Base-by-base conservation (phyloP, 1,284 basidiomycete species). In the Erythrobasidium hasegawianum region DNA sequence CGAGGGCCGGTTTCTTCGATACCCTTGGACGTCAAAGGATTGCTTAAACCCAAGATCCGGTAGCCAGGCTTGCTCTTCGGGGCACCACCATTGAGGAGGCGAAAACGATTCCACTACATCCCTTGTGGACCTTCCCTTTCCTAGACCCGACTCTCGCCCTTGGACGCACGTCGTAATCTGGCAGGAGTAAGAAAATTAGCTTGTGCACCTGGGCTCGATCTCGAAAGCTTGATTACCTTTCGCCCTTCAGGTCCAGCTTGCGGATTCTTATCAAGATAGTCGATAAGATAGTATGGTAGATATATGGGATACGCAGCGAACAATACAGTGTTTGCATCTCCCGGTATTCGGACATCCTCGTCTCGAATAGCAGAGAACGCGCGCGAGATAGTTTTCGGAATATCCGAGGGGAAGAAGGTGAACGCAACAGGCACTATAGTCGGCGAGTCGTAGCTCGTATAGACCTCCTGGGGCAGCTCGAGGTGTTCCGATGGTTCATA, bases 281-380 rank as follows among this genome's bases (percentile, higher is more conserved):
- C 61, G 3, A 64, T 41, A 5, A 64, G 41, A 49, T 64, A 64
- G 26, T 20, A 57, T 13, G 61, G 61, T 3, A 45, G 4, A 10
- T 55, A 40, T 9, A 57, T 11, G 2, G 61, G 61, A 39, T 40
- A 57, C 2, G 54, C 61, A 49, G 54, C 52, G 16, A 55, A 40
- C 14, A 64, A 26, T 2, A 45, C 56, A 14, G 61, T 43, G 13
- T 47, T 38, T 24, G 33, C 18, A 8, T 57, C 53, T 11, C 54
- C 53, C 7, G 40, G 29, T 40, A 64, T 56, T 4, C 52, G 39
- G 24, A 64, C 40, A 5, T 57, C 27, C 3, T 64, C 61, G 27
- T 57, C 18, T 11, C 41, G 16, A 20, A 43, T 33, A 18, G 7
- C 22, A 10, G 8, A 38, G 24, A 40, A 18, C 14, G 33, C 22